Evolutionary conservation across 139 green algal species (phyloP), one percentile per base, ranked within the genome.

Genomic region (Chlamydomonas sp.): DNA sequence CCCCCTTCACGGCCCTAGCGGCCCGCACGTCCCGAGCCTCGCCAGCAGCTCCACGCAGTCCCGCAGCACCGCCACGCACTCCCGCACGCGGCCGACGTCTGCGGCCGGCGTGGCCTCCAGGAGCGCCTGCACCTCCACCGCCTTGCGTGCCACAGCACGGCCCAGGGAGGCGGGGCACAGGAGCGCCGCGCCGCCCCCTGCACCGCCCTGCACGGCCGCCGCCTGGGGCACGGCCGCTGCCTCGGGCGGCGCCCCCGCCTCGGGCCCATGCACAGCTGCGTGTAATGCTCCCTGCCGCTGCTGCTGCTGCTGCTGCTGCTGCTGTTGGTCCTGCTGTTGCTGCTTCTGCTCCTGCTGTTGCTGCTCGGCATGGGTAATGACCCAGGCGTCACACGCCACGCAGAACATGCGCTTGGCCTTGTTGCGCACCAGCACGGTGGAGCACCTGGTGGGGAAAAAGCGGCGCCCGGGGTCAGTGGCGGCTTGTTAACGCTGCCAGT

Each of bases 361-460:
- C 5, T 10, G 9, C 20, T 89, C 85, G 1, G 61, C 59, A 60
- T 85, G 68, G 60, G 71, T 64, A 16, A 86, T 7, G 16, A 90
- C 79, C 79, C 64, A 86, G 4, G 72, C 72, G 74, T 90, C 86
- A 20, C 86, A 90, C 5, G 66, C 57, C 49, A 90, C 86, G 17
- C 86, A 90, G 73, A 90, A 90, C 78, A 90, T 86, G 63, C 74
- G 79, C 8, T 59, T 57, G 78, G 66, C 64, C 20, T 79, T 79
- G 17, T 77, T 71, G 17, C 85, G 77, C 2, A 89, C 85, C 64
- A 89, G n/a, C 4, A 83, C 77, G 2, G 85, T 89, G 61, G 63
- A 72, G 67, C 85, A 89, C 59, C 85, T 89, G 75, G 5, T 57
- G 5, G 58, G 18, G 78, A 8, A 20, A 57, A 7, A 20, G 76